Base-by-base conservation (phyloP, 441 rosid species). In the Melastoma candidum region DNA sequence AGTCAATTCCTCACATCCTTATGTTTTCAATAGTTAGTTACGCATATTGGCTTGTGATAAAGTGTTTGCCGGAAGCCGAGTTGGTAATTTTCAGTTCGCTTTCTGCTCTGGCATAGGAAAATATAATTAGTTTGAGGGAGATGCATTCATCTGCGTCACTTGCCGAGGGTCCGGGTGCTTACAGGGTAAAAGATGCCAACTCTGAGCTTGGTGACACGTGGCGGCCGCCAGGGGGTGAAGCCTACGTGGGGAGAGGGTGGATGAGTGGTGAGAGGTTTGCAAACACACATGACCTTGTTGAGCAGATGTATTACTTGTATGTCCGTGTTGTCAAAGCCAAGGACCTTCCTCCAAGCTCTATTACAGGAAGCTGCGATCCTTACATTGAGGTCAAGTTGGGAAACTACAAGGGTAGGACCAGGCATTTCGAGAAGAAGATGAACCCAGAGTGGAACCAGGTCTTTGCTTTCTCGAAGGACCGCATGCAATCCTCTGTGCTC, bases 251-350 rank as follows among this genome's bases (percentile, higher is more conserved):
- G 63, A 53, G 74, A 72, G 78, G 87, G 54, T 83, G 85, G 85
- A 68, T 70, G 73, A 68, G 68, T 26, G 70, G 41, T 32, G 95
- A 86, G 52, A 77, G 83, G 69, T 77, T 65, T 47, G 68, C 80
- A 0, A 79, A 79, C 66, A 78, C 82, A 6, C 84, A 80, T 11
- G 94, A 86, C 53, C 94, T 89, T 11, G 97, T 89, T 1, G 94
- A 86, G 65, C 97, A 89, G 63, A 84, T 76, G 86, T 76, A 57
- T 68, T 84, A 89, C 66, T 73, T 89, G 1, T 89, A 85, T 4
- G 86, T 82, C 49, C 76, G 85, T 12, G 88, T 79, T 2, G 79
- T 72, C 12, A 76, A 71, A 66, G 83, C 80, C 4, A 79, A 72
- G 69, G 78, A 77, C n/a, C 83, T 77, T 53, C 66, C 80, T 55